Percentiles rank a stretch among this genome's conserved stretches.
phyloP scores from a whole-genome alignment of 2,329 filamentous ascomycete species.

The Byssochlamys sp. region DNA sequence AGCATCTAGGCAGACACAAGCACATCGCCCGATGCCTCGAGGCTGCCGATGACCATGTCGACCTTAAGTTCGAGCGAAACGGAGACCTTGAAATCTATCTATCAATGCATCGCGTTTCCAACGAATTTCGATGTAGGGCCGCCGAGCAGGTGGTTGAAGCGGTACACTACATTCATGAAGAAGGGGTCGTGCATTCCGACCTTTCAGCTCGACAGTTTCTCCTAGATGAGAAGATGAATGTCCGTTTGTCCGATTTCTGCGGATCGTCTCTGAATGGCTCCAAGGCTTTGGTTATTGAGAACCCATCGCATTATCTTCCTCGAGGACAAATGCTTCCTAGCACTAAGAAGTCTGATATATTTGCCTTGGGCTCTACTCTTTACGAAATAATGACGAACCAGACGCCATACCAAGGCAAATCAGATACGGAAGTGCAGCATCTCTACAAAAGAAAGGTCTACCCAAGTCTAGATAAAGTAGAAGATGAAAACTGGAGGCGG shows the following conservation, averaged over 20 bases:
- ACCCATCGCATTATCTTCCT: slow-evolving; percentile 4
- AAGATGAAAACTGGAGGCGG: background rate
- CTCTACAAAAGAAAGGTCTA: background rate
- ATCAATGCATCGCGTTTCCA: background rate
- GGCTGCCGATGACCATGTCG: slow-evolving; percentile 1
- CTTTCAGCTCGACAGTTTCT: slow-evolving; percentile 1
- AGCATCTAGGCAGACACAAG: slow-evolving; percentile 2
- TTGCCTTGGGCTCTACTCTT: slow-evolving; percentile 6
- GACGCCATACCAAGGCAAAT: slow-evolving; percentile 1
- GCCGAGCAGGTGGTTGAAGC: slow-evolving; percentile 69
- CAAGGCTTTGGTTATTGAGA: slow-evolving; percentile 3
- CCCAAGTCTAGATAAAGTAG: background rate
- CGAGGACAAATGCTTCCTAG: slow-evolving; percentile 6
- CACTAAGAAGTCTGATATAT: slow-evolving; percentile 6
- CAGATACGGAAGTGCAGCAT: background rate
- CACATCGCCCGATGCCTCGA: slow-evolving; percentile 1
- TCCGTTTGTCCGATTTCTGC: slow-evolving; percentile 4
- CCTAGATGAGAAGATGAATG: background rate
- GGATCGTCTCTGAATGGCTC: slow-evolving; percentile 2
- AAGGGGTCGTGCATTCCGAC: slow-evolving; percentile 66
- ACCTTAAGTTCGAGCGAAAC: slow-evolving; percentile 2
- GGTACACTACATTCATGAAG: slow-evolving; percentile 77
- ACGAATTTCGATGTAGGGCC: background rate
- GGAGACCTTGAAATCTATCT: slow-evolving; percentile 2
- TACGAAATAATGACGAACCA: slow-evolving; percentile 2